Conservation (phyloP, 495 filamentous ascomycete genomes). For the Sporormia fimetaria region DNA sequence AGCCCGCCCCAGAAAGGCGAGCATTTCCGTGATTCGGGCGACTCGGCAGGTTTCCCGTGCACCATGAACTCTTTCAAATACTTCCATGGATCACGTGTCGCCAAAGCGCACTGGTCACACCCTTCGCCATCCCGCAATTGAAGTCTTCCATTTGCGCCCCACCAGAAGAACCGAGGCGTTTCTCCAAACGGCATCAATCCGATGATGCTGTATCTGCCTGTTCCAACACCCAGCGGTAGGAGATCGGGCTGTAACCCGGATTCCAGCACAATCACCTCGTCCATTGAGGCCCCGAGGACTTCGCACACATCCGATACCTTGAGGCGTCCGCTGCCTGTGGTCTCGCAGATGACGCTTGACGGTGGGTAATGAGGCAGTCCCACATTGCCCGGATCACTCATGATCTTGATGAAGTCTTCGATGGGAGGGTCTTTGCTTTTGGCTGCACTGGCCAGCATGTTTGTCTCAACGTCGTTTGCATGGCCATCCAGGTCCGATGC, state of each 20-base stretch:
- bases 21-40: conserved; percentile 21
- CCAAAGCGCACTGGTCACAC: conserved; percentile 8
- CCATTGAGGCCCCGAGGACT: conserved; percentile 17
- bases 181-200: conserved; percentile 43
- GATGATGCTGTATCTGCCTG: conserved; percentile 57
- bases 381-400: conserved; percentile 9
- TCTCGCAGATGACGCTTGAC: conserved; percentile 12
- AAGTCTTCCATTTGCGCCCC: conserved; percentile 30
- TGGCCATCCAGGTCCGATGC: too few relatives aligned
- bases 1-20: conserved; percentile 79
- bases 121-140: conserved; percentile 27
- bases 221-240: conserved; percentile 39
- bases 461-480: too few relatives aligned
- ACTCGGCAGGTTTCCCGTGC: conserved; percentile 4
- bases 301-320: conserved; percentile 28
- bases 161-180: conserved; percentile 44
- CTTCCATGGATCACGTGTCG: conserved; percentile 11
- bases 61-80: conserved; percentile 28
- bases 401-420: conserved; percentile 6
- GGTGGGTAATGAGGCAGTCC: conserved; percentile 4
- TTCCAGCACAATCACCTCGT: conserved; percentile 16
- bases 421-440: too few relatives aligned
- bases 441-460: too few relatives aligned
- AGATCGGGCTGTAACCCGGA: conserved; percentile 27
- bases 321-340: conserved; percentile 16